Base-by-base conservation (phyloP, 75 land plant genomes). In the Sequoia sempervirens region DNA sequence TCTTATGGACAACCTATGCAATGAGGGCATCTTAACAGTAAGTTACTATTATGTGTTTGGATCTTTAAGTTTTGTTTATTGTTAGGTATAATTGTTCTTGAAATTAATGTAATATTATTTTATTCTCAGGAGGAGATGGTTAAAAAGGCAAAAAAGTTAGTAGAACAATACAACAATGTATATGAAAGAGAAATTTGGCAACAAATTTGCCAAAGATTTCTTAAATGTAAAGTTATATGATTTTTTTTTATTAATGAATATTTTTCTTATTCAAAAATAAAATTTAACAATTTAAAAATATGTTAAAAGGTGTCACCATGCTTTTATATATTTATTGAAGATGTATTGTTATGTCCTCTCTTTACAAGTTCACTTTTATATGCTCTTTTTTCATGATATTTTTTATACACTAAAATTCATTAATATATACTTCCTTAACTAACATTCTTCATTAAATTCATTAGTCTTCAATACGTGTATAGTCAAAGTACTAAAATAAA, bases 1-100 rank as follows among this genome's bases (percentile, higher is more conserved):
- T 45, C 88, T 95, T 47, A 87, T 92, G 7, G 93, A 97, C 40
- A 87, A 90, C 64, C 94, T 96, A 10, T 84, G 84, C 50, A 73
- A 82, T 38, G 84, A 66, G 26, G 73, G 80, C 3, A 47, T 82
- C 79, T 87, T 94, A 34, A 81, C 86, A 79, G 96, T 94, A 86
- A 72, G 80, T 43, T 45, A 53, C 45, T 34, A 34, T 52, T 52
- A 50, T 38, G 23, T 32, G 47, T n/a, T 75, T 8, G 40, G 4
- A 50, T 50, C 52, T 30, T n/a, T 56, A 18, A 17, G 54, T 30
- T 50, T 53, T 30, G 53, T 17, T 46, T 45, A 75, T 34, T 12
- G 26, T 6, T 82, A 0, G 10, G 82, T 30, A 53, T 64, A 18
- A 30, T 23, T 53, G 10, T 66, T 84, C 50, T 12, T n/a, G 10